phyloP scores from a whole-genome alignment of 495 filamentous ascomycete species.

The Chaetomium tenue region DNA sequence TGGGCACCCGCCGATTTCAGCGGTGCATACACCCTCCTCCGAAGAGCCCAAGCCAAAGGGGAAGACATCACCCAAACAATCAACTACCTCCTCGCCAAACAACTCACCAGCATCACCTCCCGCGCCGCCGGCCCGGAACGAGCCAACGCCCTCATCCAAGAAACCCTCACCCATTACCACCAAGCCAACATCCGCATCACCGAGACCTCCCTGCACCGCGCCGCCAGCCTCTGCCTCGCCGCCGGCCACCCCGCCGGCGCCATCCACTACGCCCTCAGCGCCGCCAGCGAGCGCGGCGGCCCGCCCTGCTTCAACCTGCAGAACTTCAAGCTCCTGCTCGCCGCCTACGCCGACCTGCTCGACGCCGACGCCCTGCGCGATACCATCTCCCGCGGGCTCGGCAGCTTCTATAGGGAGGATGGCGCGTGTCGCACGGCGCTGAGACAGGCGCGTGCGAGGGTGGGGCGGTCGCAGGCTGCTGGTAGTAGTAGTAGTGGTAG shows the following conservation, averaged over 20 bases:
- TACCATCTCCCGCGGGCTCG: constrained; percentile 32
- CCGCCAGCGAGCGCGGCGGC: constrained; percentile 30
- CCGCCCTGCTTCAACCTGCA: constrained; percentile 38
- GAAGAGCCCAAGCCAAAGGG: constrained; percentile 33
- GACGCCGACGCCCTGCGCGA: constrained; percentile 37
- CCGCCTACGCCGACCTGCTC: constrained; percentile 37
- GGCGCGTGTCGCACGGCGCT: constrained; percentile 32
- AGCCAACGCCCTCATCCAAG: constrained; percentile 2
- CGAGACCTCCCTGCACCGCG: constrained; percentile 38
- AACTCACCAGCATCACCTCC: constrained; percentile 24
- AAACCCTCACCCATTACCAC: constrained; percentile 23
- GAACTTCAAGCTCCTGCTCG: constrained; percentile 43
- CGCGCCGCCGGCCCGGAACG: neutral
- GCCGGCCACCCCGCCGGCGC: constrained; percentile 35
- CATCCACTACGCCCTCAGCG: constrained; percentile 36
- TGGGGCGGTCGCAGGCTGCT: constrained; percentile 13
- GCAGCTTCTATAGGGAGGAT: constrained; percentile 36
- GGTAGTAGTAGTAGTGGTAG: neutral
- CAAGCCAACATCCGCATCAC: constrained; percentile 29
- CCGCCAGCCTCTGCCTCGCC: constrained; percentile 36
- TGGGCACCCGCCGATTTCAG: constrained; percentile 18
- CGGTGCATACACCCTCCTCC: constrained; percentile 37
- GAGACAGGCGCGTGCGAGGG: constrained; percentile 32
- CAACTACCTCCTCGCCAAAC: constrained; percentile 32
- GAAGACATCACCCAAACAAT: constrained; percentile 37